A percentile compares a stretch with the other conserved stretches of the same genome.
Conservation (phyloP, 2,329 filamentous ascomycete genomes). For the Allantophomopsis lycopodina region DNA sequence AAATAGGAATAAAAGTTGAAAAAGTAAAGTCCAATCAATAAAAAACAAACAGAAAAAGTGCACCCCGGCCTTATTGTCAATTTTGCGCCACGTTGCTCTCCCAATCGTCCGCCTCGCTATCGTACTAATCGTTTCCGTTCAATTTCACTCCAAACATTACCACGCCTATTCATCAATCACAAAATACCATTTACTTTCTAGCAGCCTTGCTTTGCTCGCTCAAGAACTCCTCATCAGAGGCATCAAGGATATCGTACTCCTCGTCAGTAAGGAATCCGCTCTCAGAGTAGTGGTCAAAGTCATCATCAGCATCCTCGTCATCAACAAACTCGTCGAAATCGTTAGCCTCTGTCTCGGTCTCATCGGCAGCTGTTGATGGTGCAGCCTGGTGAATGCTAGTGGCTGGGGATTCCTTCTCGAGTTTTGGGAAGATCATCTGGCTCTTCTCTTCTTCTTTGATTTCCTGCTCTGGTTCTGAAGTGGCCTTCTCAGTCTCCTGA, state of each 20-base stretch:
- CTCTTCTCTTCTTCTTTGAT: conserved; percentile 27
- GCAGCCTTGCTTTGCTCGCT: conserved; percentile 29
- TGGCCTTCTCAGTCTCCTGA: conserved; percentile 5
- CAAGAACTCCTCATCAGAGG: conserved; percentile 75
- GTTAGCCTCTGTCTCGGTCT: conserved; percentile 21
- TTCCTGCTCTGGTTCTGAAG: conserved; percentile 14
- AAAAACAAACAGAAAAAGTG: no score
- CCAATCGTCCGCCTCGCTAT: no score
- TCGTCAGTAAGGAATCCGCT: conserved; percentile 89
- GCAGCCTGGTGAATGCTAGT: conserved; percentile 63
- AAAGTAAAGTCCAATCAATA: no score
- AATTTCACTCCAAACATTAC: no score
- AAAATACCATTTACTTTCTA: conserved; percentile 11
- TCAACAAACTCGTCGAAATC: conserved; percentile 35
- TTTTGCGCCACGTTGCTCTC: no score
- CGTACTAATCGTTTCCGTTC: no score
- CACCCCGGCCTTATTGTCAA: no score
- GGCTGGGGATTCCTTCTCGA: conserved; percentile 84
- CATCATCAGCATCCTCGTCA: conserved; percentile 40
- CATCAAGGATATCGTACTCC: conserved; percentile 95
- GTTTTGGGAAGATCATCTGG: conserved; percentile 92
- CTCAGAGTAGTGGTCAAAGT: conserved; percentile 41
- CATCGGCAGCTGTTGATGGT: conserved; percentile 31
- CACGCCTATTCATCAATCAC: no score
- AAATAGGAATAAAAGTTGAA: no score